Base-by-base conservation (phyloP, 1,284 basidiomycete species). In the Cryptococcus hybrid region DNA sequence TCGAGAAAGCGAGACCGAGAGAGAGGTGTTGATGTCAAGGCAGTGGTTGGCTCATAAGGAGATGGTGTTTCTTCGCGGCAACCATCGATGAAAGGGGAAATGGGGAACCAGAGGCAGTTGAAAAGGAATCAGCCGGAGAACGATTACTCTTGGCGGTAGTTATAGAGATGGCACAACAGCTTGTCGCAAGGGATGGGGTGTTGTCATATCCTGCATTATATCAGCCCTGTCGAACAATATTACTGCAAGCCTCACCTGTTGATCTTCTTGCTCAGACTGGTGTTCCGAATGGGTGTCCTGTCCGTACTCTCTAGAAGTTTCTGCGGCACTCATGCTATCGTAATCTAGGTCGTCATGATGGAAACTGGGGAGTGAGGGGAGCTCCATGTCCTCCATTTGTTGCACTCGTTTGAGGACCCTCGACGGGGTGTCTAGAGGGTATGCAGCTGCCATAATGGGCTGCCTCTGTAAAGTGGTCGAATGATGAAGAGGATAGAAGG, bases 281-380 rank as follows among this genome's bases (percentile, higher is more conserved):
- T 35, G 9, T 24, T 60, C 55, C 24, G 52, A 47, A 36, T 35
- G 30, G 34, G 57, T 54, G 18, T 54, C 46, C 24, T 24, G 24
- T 52, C 46, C 58, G 12, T 38, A 54, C 30, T 18, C 43, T n/a
- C 43, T 44, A 9, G 43, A 44, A n/a, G n/a, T 30, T 3, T 56
- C 57, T 37, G 46, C 38, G 30, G 15, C 47, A 51, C 48, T 49
- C 47, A 61, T 61, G 48, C 58, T 66, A 15, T 72, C 72, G 54
- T 59, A 65, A 51, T 75, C 71, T 35, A 72, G 54, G 56, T 74
- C 70, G 51, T 74, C 69, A 46, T 68, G 71, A 24, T 69, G 64
- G 50, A 76, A 66, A 58, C 70, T 74, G 2, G 75, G 75, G 9
- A 77, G 59, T 0, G 75, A 77, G 1, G 75, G 75, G 9, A 77